Evolutionary conservation across 805 yeast genomes (phyloP), one percentile per base, ranked within the genome.

Genomic region (Zygosaccharomyces bailii): DNA sequence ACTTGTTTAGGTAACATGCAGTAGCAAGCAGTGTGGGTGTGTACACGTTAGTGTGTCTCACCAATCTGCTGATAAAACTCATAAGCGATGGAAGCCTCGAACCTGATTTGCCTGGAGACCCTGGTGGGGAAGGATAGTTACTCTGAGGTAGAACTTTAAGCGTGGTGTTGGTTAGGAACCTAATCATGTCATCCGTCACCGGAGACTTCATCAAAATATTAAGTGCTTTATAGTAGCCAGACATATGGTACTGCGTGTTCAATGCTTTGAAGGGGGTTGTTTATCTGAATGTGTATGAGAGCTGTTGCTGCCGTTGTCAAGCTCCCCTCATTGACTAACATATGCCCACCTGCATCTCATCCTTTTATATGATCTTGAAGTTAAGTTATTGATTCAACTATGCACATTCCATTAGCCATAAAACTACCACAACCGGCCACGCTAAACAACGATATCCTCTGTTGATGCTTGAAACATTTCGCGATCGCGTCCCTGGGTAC

Each of bases 1-100:
- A 69, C 55, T 79, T 72, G 55, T 80, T 78, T 61, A 85, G 70
- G 62, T 82, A 84, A 24, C 84, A 82, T 43, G 81, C 72, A 3
- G 91, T 82, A 10, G 87, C 73, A 76, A 85, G 75, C 53, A 85
- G 69, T 13, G 90, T 84, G 31, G 90, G 88, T 2, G 89, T 81
- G 64, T 84, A 81, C n/a, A 85, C 88, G 56, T 83, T 83, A 23
- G 89, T 81, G 68, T 82, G 77, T 59, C 85, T 74, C 30, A 85
- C 87, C 59, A 85, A 69, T 55, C 74, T 79, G 48, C 84, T 77
- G 56, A 85, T 80, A 66, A 85, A 85, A 0, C 86, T 78, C 82
- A 79, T 81, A 51, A 85, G 70, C 5, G 89, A 82, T 9, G 91
- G 90, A 43, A 70, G 43, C 21, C 54, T 52, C 2, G 53, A 51